Evolutionary conservation across 495 filamentous ascomycete species (phyloP).

Genomic region (Aspergillus kassunensis): DNA sequence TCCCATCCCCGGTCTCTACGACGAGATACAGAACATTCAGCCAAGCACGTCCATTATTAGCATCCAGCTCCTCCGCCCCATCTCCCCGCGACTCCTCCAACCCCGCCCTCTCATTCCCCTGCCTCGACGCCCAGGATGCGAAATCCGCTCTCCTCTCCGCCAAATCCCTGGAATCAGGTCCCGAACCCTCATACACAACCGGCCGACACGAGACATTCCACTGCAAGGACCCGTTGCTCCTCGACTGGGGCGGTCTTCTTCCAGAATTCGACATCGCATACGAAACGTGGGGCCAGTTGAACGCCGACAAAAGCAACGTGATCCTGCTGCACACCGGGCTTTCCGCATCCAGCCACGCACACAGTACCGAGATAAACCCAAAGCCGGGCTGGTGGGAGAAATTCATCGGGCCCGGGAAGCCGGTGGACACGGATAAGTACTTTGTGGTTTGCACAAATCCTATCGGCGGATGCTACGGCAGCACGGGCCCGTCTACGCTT

Average conservation of each 20-base stretch:
- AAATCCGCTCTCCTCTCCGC: slow-evolving; percentile 74
- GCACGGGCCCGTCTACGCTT: slow-evolving; percentile 81
- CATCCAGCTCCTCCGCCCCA: slow-evolving; percentile 15
- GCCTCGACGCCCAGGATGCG: slow-evolving; percentile 85
- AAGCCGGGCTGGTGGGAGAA: slow-evolving; percentile 99
- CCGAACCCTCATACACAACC: slow-evolving; percentile 90
- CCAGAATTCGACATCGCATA: slow-evolving; percentile 86
- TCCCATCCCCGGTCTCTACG: not conserved
- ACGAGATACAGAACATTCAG: not conserved
- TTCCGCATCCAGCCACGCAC: slow-evolving; percentile 92
- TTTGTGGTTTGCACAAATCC: slow-evolving; percentile 96
- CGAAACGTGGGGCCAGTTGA: slow-evolving; percentile 87
- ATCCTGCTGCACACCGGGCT: slow-evolving; percentile 93
- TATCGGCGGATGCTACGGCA: slow-evolving; percentile 93
- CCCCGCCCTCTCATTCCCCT: slow-evolving; percentile 90
- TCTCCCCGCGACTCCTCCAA: slow-evolving; percentile 59
- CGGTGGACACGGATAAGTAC: slow-evolving; percentile 88
- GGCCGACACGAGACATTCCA: slow-evolving; percentile 74
- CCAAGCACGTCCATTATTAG: not conserved
- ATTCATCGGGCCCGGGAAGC: slow-evolving; percentile 87
- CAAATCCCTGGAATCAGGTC: slow-evolving; percentile 68
- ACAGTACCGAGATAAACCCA: slow-evolving; percentile 78
- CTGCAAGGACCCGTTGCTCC: slow-evolving; percentile 66
- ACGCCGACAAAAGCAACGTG: slow-evolving; percentile 77
- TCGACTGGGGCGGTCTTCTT: slow-evolving; percentile 91